These are phyloP conservation scores for Sophora flavescens DNA, from an alignment of 306 rosid species.

Conservation along the genomic window DNA sequence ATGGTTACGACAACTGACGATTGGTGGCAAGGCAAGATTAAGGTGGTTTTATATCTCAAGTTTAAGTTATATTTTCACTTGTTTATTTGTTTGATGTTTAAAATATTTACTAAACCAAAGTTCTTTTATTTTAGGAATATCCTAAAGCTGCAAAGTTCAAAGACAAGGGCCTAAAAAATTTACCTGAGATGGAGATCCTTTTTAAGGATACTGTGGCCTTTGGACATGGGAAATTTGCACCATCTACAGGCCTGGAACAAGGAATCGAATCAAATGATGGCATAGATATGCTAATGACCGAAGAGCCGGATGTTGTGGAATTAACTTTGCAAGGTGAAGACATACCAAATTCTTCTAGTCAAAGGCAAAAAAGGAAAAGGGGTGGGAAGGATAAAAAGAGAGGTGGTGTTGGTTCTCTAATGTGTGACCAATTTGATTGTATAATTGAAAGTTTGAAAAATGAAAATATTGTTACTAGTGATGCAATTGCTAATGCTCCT, in stretches of 20 bases:
- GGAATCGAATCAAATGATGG: too few relatives aligned
- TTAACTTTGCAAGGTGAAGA: too few relatives aligned
- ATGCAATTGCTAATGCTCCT: too few relatives aligned
- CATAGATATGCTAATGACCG: too few relatives aligned
- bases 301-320: too few relatives aligned
- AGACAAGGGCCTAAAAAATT: too few relatives aligned
- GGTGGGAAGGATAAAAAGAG: background rate
- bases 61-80: background rate
- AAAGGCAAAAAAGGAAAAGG: background rate
- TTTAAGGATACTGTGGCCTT: background rate
- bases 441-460: too few relatives aligned
- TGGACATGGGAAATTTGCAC: background rate
- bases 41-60: background rate
- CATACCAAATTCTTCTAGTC: background rate
- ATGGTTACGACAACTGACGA: too few relatives aligned
- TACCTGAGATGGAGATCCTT: slow-evolving; percentile 1
- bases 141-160: too few relatives aligned
- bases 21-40: background rate
- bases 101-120: background rate
- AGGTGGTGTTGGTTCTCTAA: background rate
- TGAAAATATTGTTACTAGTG: too few relatives aligned
- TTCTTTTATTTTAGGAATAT: background rate
- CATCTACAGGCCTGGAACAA: background rate
- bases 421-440: background rate
- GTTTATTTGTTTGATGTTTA: too few relatives aligned